Evolutionary conservation across 164 flowering plant genomes (phyloP), one percentile per base, ranked within the genome.

Genomic region (Chimonanthus salicifolius): DNA sequence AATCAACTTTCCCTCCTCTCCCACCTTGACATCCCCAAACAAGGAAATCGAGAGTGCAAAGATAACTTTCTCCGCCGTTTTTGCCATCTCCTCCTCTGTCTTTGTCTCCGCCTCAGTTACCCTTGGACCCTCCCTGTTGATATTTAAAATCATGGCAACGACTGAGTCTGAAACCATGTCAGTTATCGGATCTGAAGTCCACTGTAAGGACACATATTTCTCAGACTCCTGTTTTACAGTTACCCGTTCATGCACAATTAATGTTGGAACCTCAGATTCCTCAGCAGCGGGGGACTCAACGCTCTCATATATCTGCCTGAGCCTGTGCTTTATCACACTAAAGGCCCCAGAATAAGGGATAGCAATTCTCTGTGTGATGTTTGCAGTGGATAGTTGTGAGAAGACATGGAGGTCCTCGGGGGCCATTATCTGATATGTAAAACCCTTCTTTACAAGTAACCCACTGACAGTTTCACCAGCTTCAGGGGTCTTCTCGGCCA

Each of bases 111-210:
- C 72, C 77, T 84, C 92, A 10, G 77, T 82, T 8, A 90, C 83
- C 81, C 83, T 93, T 6, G 98, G 94, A 76, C 88, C 77, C 68
- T 93, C 99, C 49, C 94, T 68, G 77, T 82, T 87, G 63, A 87
- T 88, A 72, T 93, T 93, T 47, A 93, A 69, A 70, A 95, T 83
- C 77, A 93, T 74, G 70, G 98, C 97, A 51, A 95, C 89, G 72
- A 93, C 67, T 0, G 99, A 95, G 66, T 95, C 98, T 3, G 95
- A 89, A 4, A 95, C 97, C 99, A 95, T 95, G 77, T 95, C 99
- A 69, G 97, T 90, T 10, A 93, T 85, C 4, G 98, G 99, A 72
- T 95, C 95, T n/a, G 98, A 87, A 18, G 79, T 50, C 99, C 99
- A 95, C 71, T 86, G 92, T 71, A 95, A 66, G 2, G 98, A 93